Evolutionary conservation across 306 rosid genomes (phyloP), one percentile per base, ranked within the genome.

Genomic region (Cicer pinnatifidum): DNA sequence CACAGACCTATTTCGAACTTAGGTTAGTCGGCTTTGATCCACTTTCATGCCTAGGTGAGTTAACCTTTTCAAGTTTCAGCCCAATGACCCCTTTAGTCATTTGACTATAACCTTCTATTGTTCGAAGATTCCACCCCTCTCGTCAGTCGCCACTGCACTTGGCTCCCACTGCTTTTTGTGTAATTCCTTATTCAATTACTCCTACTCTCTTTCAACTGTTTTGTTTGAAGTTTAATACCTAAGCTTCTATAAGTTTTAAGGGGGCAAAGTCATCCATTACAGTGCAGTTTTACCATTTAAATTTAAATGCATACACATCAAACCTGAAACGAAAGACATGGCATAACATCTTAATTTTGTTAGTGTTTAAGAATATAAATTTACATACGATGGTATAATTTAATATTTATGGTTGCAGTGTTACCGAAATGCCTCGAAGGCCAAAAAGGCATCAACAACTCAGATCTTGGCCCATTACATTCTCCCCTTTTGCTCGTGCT

Each of bases 401-500:
- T 35, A 11, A 20, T 52, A 52, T 39, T 50, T 33, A 16, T 51
- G 54, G 44, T 40, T 70, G 15, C 65, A 64, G 62, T 6, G 15
- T 15, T 41, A 38, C 47, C 10, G 37, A 71, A 81, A 91, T 88
- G 91, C 85, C 89, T 11, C 74, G 84, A 45, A 87, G 62, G 74
- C 87, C 87, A 0, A 80, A 67, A 46, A 73, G 85, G 78, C 78
- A 46, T 15, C 81, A 43, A 67, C 64, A 40, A 23, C 41, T 44
- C 65, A 87, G 61, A 44, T 41, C 79, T 75, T 83, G 46, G 70
- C 96, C 96, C 11, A 13, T 86, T 59, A 85, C 90, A 3, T 92
- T 92, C 69, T 88, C 93, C 53, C 78, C 88, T 39, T 91, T 91
- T 73, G 77, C 88, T 63, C 89, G 89, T 68, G 77, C 85, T 46